Evolutionary conservation across 345 rosid genomes (phyloP).

Genomic region (Eucalyptus dawsonii): DNA sequence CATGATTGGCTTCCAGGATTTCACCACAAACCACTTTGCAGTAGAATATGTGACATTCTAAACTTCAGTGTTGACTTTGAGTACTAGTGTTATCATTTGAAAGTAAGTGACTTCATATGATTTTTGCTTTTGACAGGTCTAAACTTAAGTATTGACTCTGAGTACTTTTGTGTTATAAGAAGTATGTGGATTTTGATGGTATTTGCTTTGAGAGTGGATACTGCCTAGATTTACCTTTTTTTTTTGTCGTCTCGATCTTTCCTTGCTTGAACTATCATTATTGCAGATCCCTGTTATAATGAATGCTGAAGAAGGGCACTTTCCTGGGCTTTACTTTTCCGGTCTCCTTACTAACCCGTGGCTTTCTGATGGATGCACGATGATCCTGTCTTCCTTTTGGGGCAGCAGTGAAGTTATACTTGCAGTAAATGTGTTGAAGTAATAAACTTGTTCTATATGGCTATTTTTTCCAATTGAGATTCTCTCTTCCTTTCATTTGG

Average conservation of each 20-base stretch:
- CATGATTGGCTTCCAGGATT: background rate
- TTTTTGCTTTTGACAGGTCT: background rate
- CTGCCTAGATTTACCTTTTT: background rate
- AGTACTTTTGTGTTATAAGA: background rate
- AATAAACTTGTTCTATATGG: background rate
- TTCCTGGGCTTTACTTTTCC: constrained; percentile 76
- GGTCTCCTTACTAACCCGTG: constrained; percentile 49
- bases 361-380: constrained; percentile 83
- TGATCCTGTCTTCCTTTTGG: constrained; percentile 72
- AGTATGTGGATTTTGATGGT: background rate
- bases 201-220: background rate
- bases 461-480: background rate
- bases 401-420: constrained; percentile 57
- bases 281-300: constrained; percentile 64
- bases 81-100: background rate
- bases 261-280: background rate
- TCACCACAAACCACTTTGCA: background rate
- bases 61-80: background rate
- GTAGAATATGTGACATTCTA: background rate
- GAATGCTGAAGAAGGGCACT: constrained; percentile 57
- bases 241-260: background rate
- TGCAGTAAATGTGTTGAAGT: constrained; percentile 64
- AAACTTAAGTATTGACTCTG: background rate
- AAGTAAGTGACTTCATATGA: background rate
- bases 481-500: background rate